Evolutionary conservation across 495 filamentous ascomycete species (phyloP).

Genomic region (Lasiosphaeris hirsuta): DNA sequence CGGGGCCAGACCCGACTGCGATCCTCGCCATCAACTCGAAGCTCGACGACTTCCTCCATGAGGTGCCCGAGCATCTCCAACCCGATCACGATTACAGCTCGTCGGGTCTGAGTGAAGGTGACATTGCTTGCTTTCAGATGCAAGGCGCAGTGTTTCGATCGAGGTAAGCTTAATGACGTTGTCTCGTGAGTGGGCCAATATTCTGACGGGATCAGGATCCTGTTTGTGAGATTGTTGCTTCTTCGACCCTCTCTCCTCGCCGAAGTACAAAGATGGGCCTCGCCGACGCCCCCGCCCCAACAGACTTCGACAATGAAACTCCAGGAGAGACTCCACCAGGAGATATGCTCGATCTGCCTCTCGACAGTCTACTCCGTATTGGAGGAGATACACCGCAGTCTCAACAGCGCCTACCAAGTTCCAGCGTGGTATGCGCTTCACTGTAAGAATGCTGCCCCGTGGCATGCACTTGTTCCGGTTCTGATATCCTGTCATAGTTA

Average conservation of each 20-base stretch:
- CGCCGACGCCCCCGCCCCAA: neutral
- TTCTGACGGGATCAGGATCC: neutral
- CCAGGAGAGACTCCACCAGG: slow-evolving; percentile 18
- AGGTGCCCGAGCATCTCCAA: slow-evolving; percentile 10
- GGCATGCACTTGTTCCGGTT: neutral
- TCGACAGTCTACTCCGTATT: slow-evolving; percentile 20
- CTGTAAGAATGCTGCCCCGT: slow-evolving; percentile 7
- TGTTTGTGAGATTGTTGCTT: slow-evolving; percentile 13
- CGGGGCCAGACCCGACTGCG: slow-evolving; percentile 11
- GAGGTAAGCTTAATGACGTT: neutral
- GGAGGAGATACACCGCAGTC: slow-evolving; percentile 15
- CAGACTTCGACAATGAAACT: slow-evolving; percentile 1
- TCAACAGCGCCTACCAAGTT: slow-evolving; percentile 2
- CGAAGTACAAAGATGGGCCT: slow-evolving; percentile 9
- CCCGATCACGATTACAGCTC: slow-evolving; percentile 5
- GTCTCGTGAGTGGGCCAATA: neutral
- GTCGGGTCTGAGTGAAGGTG: neutral
- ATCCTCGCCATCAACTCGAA: slow-evolving; percentile 11
- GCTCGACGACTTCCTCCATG: slow-evolving; percentile 14
- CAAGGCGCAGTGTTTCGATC: slow-evolving; percentile 2
- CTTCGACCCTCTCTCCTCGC: slow-evolving; percentile 18
- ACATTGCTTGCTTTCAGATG: neutral
- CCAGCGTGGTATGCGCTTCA: slow-evolving; percentile 18
- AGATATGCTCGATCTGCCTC: slow-evolving; percentile 16
- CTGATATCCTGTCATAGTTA: slow-evolving; percentile 7